phyloP scores from a whole-genome alignment of 2,329 filamentous ascomycete genomes.

The Fusarium drepaniforme region DNA sequence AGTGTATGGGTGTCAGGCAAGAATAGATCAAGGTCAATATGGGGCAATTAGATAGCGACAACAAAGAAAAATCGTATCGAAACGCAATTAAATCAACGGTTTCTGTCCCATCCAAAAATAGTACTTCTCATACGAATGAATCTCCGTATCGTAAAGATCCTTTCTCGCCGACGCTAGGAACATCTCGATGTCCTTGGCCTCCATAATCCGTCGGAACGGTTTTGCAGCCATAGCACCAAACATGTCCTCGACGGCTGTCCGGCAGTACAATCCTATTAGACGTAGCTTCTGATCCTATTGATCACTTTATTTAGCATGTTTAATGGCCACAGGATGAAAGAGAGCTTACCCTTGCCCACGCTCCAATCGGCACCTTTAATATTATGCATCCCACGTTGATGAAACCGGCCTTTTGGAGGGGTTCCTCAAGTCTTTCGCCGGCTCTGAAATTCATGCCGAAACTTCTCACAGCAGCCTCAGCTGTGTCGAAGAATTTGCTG shows the following conservation, averaged over 20 bases:
- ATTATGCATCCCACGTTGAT: conserved; percentile 32
- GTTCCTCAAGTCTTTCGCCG: conserved; percentile 23
- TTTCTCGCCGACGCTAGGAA: conserved; percentile 32
- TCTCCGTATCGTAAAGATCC: conserved; percentile 22
- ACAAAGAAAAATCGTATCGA: not conserved
- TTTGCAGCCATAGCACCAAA: conserved; percentile 42
- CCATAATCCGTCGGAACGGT: conserved; percentile 32
- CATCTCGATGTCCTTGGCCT: conserved; percentile 28
- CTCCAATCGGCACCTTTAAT: conserved; percentile 39
- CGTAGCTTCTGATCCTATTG: conserved; percentile 37
- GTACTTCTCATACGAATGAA: conserved; percentile 41
- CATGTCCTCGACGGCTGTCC: conserved; percentile 38
- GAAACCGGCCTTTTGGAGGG: conserved; percentile 32
- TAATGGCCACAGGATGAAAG: rapidly evolving
- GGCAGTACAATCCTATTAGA: conserved; percentile 29
- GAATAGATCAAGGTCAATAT: not conserved
- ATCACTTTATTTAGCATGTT: not conserved
- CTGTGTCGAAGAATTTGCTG: conserved; percentile 40
- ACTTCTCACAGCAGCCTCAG: conserved; percentile 35
- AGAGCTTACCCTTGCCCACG: conserved; percentile 29
- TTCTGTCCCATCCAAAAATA: conserved; percentile 44
- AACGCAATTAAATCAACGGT: not conserved
- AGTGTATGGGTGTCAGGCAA: not conserved
- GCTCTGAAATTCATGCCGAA: conserved; percentile 51
- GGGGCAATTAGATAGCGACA: not conserved